Evolutionary conservation across 768 basidiomycete species (phyloP), one percentile per base, ranked within the genome.

Genomic region (Botryobasidium botryosum): DNA sequence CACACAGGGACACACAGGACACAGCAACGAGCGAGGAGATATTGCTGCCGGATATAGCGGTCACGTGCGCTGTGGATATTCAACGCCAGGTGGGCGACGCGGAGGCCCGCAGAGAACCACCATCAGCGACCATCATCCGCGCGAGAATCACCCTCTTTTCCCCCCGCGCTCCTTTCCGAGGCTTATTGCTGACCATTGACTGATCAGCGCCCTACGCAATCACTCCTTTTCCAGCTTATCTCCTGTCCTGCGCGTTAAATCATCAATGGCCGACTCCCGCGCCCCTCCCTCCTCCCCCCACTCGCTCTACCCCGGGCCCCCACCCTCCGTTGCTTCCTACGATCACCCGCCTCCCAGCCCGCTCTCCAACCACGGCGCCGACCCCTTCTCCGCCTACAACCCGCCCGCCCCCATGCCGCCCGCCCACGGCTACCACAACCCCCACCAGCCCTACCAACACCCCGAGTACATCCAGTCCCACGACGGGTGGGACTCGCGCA

Each of bases 401-500:
- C 33, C 29, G 18, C 31, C 33, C 43, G 23, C 31, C 21, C 7
- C 35, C 33, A 44, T 44, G 23, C 43, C 21, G 21, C 21, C 29
- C 29, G 24, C 33, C 29, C 43, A 2, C 43, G 27, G 25, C 25
- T 43, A 15, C 24, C 25, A 17, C 3, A 40, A n/a, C 38, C 17
- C 21, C 27, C 20, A 44, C 31, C 21, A 20, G 18, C 26, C 40
- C 2, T 40, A 17, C 15, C 39, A n/a, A 12, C 46, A 18, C 39
- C 28, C 41, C 6, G 5, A 6, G 4, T 27, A 44, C 43, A 5
- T 26, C 26, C 15, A 47, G 12, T 24, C 6, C 10, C 45, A 32
- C 25, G 21, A 60, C 49, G 59, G 59, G 43, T 71, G 69, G 70
- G 70, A 71, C 18, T 17, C 56, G 3, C 40, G 39, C 17, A 49